Evolutionary conservation across 2,329 filamentous ascomycete genomes (phyloP).

Genomic region (Allantophomopsis lycopodina): DNA sequence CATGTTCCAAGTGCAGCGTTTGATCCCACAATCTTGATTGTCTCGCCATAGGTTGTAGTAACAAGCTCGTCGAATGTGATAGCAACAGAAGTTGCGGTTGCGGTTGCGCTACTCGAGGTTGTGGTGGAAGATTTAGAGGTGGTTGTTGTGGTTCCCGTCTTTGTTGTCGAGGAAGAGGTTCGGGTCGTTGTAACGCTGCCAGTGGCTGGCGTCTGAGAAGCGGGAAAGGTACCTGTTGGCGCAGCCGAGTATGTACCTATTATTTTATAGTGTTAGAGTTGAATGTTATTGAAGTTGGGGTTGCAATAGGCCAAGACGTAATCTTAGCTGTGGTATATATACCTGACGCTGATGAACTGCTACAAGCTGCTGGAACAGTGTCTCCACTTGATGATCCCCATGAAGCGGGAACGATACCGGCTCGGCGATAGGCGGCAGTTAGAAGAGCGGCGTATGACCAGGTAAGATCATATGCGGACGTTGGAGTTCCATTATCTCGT

Average conservation of each 20-base stretch:
- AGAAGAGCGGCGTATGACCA: constrained; percentile 65
- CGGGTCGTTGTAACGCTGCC: constrained; percentile 1
- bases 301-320: constrained; percentile 29
- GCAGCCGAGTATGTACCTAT: constrained; percentile 32
- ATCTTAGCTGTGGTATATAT: constrained; percentile 32
- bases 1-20: constrained; percentile 45
- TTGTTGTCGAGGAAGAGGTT: constrained; percentile 4
- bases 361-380: constrained; percentile 34
- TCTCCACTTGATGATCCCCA: constrained; percentile 36
- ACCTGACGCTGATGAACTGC: constrained; percentile 29
- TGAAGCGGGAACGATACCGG: constrained; percentile 36
- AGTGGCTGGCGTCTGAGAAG: constrained; percentile 16
- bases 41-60: constrained; percentile 44
- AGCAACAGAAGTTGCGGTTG: constrained; percentile 27
- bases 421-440: constrained; percentile 43
- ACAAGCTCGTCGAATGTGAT: constrained; percentile 48
- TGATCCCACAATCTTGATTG: constrained; percentile 49
- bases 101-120: constrained; percentile 18
- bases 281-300: background rate
- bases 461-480: constrained; percentile 54
- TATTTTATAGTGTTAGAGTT: too few relatives aligned
- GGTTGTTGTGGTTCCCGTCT: constrained; percentile 3
- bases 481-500: constrained; percentile 33
- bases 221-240: constrained; percentile 29
- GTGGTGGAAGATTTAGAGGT: constrained; percentile 4